Conservation (phyloP, 2,329 filamentous ascomycete genomes). For the Ceratocystis cacaofunesta region DNA sequence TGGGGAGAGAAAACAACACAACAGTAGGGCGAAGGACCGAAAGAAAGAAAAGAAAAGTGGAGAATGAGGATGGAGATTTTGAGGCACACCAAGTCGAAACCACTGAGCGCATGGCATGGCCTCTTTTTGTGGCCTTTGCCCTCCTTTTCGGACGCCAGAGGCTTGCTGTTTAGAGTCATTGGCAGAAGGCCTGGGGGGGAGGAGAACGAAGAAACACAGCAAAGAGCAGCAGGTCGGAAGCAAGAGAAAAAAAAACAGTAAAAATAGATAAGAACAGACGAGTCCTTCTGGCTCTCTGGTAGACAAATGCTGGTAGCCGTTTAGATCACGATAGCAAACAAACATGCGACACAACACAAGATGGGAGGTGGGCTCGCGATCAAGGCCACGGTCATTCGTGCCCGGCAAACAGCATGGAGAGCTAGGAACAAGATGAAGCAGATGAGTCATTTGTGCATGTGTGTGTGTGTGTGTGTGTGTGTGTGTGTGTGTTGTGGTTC, state of each 20-base stretch:
- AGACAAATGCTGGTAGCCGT: not conserved
- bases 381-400: not conserved
- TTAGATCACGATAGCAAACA: no score
- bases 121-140: no score
- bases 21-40: not conserved
- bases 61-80: no score
- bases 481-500: not conserved
- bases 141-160: not conserved
- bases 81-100: no score
- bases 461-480: not conserved
- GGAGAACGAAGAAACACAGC: conserved; percentile 6
- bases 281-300: not conserved
- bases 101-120: no score
- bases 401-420: not conserved
- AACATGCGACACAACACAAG: not conserved
- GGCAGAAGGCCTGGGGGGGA: not conserved
- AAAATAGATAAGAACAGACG: not conserved
- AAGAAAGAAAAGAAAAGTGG: no score
- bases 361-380: not conserved
- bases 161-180: no score
- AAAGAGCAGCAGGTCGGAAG: not conserved
- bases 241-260: not conserved
- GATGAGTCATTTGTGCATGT: not conserved
- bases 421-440: not conserved
- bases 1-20: not conserved